phyloP scores from a whole-genome alignment of 2,329 filamentous ascomycete species.

The Botrytis byssoidea region DNA sequence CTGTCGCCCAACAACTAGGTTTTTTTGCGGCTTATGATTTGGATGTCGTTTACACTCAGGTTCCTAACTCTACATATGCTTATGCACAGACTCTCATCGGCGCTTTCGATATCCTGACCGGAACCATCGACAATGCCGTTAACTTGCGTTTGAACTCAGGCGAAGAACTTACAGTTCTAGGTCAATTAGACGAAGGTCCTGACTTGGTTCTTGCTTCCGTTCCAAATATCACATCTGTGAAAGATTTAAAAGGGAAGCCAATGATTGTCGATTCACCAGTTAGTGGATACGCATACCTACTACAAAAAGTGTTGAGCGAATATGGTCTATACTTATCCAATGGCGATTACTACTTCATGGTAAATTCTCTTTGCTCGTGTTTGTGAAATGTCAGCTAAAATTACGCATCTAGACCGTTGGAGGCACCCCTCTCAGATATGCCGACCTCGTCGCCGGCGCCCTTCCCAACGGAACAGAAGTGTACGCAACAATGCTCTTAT shows the following conservation, averaged over 20 bases:
- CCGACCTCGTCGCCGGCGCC: constrained; percentile 31
- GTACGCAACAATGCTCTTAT: constrained; percentile 38
- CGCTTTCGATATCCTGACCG: constrained; percentile 37
- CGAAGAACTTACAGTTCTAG: constrained; percentile 32
- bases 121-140: constrained; percentile 38
- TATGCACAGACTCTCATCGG: constrained; percentile 24
- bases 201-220: constrained; percentile 37
- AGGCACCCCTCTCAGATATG: constrained; percentile 28
- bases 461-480: constrained; percentile 36
- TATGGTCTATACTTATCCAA: constrained; percentile 25
- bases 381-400: no score
- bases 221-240: constrained; percentile 33
- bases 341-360: no score
- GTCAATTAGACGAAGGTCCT: constrained; percentile 35
- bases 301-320: constrained; percentile 27
- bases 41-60: constrained; percentile 36
- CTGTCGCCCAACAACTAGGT: constrained; percentile 31
- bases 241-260: constrained; percentile 33
- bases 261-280: constrained; percentile 37
- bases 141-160: constrained; percentile 38
- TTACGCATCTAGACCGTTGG: no score
- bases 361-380: no score
- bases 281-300: constrained; percentile 37
- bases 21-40: constrained; percentile 24
- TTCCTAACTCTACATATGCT: constrained; percentile 36